Evolutionary conservation across 2,329 filamentous ascomycete genomes (phyloP), one percentile per base, ranked within the genome.

Genomic region (Aspergillus sp.): DNA sequence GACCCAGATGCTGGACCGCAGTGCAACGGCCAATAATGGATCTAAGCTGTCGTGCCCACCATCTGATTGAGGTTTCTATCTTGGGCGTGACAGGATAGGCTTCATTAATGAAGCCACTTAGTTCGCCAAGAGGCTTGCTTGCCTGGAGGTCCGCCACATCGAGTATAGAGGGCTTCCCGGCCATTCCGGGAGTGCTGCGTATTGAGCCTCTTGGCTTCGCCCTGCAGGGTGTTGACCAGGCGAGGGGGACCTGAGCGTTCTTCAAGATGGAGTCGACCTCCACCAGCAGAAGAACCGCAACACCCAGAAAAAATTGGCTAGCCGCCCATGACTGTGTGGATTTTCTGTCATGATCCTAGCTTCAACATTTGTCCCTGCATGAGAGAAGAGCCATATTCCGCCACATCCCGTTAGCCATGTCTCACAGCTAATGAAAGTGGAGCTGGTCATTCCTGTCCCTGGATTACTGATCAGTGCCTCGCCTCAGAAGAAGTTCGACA

Each of bases 381-480:
- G 7, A 15, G 25, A 28, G 25, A 65, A 25, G 15, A 63, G 52
- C 7, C 56, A 46, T 17, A 46, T 17, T 48, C 23, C 7, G 51
- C 31, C 19, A 61, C 25, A 5, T n/a, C 28, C 17, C 46, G n/a
- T 22, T 54, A 31, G 4, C 53, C 61, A 49, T 59, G 50, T 13
- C n/a, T 19, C 17, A 45, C 38, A 45, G 59, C 62, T n/a, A 30
- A 22, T 6, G 13, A 31, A 19, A 68, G 55, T 41, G 66, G 65
- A 11, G 61, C 61, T 17, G 34, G 9, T 60, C 61, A 25, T 53
- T 43, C 6, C 8, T 19, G 15, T 62, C 62, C 46, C 8, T 45
- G 1, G n/a, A 34, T 28, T 66, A 25, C 2, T 57, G 28, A 48
- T 68, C 28, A 30, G 63, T 62, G 17, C 63, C 64, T 2, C 38